Base-by-base conservation (phyloP, 1,284 basidiomycete species). In the Athelia psychrophila region DNA sequence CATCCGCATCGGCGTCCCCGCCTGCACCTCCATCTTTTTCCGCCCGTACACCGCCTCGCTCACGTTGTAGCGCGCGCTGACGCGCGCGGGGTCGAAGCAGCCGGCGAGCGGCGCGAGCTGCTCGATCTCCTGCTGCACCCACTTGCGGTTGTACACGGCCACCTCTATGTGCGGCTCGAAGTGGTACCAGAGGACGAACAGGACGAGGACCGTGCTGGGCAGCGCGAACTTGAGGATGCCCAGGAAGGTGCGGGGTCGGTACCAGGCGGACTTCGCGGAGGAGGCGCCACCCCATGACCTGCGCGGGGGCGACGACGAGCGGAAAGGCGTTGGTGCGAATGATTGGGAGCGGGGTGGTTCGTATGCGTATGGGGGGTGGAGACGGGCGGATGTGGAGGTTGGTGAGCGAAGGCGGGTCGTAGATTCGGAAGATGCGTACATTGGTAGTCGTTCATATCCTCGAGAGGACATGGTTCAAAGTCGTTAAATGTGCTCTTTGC, bases 91-190 rank as follows among this genome's bases (percentile, higher is more conserved):
- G 55, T 83, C 67, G 69, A 95, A 95, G 69, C 93, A 94, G 3
- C 88, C 88, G 3, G 81, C 71, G 16, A 93, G 74, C 2, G 83
- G 77, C 1, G 70, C 69, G 13, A 89, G 64, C n/a, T 78, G 69
- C 10, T 81, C 71, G 36, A 95, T 81, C 60, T 93, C 88, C 24
- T 76, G 66, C 52, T 77, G 67, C 32, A 94, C 76, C 92, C 93
- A 95, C 45, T 73, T 70, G 24, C 86, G 80, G 57, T 79, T 77
- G 68, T 91, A 93, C 58, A 91, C 79, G 22, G 84, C 76, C 20
- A 94, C 71, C 69, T 95, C 93, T 58, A 95, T 68, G 64, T 94
- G 92, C 3, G 89, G 79, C 64, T 95, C 88, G 71, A 84, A 93
- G 25, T 79, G 62, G 58, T 79, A 77, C 51, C 81, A 66, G 16